Base-by-base conservation (phyloP, 352 stramenopile genomes). In the Phytophthora cryptogea region DNA sequence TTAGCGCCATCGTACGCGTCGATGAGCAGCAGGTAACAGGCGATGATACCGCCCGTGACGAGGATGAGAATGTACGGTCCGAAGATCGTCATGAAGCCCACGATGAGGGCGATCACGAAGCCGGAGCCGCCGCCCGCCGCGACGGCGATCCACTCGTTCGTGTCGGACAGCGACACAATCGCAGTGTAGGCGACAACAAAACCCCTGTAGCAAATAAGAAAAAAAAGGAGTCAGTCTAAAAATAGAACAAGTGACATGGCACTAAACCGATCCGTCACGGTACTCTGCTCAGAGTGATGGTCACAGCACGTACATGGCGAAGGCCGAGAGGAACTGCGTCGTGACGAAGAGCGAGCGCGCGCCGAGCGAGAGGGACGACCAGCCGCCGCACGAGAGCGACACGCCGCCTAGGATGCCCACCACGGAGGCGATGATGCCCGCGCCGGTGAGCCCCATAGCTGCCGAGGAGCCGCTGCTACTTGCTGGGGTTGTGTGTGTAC, bases 301-400 rank as follows among this genome's bases (percentile, higher is more conserved):
- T 63, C 44, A 14, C 9, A 1, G 30, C 42, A 85, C 83, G 37
- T 88, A 94, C 85, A 95, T 93, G 56, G 76, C 76, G 65, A 94
- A 93, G 41, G 69, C 72, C 10, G 86, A 95, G 48, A 93, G 39
- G 59, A 91, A 90, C 59, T 95, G 86, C 53, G 86, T 90, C 2
- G 81, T 82, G 3, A 86, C 68, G 54, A 93, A 95, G 55, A 95
- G 78, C 42, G 86, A 93, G 56, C 85, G 84, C 13, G 84, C 81
- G 63, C 86, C 86, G 53, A 95, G 80, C 26, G 84, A 94, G 17
- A 95, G 75, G 54, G 84, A 78, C 43, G 86, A 95, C 86, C 86
- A 95, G 26, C 86, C 86, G 64, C 80, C 86, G 45, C 90, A 92
- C n/a, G 84, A 74, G n/a, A 92, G 72, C 70, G 83, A 92, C 48